Evolutionary conservation across 495 filamentous ascomycete genomes (phyloP).

Genomic region (Echria macrotheca): DNA sequence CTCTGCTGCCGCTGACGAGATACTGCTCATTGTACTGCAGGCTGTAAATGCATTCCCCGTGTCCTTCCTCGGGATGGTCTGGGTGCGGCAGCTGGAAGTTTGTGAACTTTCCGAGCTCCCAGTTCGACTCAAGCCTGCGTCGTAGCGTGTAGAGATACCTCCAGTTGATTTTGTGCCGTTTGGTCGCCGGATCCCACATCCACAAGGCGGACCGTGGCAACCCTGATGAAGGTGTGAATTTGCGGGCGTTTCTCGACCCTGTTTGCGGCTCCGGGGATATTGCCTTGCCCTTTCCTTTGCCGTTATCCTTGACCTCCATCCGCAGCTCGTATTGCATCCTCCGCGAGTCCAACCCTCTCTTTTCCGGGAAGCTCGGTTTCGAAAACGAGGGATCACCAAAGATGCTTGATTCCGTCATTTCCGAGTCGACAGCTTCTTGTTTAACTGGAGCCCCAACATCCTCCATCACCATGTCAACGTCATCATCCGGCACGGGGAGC

Average conservation of each 20-base stretch:
- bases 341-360: conserved; percentile 18
- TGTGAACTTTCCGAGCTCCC: conserved; percentile 71
- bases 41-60: conserved; percentile 90
- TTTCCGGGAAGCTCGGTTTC: conserved; percentile 8
- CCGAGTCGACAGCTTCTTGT: conserved; percentile 27
- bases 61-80: conserved; percentile 71
- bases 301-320: conserved; percentile 30
- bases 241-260: too few species aligned
- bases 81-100: conserved; percentile 91
- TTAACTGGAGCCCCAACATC: conserved; percentile 26
- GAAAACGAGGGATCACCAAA: conserved; percentile 28
- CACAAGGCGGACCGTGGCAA: conserved; percentile 36
- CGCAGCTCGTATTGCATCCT: conserved; percentile 8
- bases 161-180: conserved; percentile 63
- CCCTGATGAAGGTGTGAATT: conserved; percentile 13
- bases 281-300: conserved; percentile 12
- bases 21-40: conserved; percentile 81
- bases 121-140: conserved; percentile 80
- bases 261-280: background rate
- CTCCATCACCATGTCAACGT: conserved; percentile 43
- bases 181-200: conserved; percentile 36
- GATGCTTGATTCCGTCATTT: conserved; percentile 25
- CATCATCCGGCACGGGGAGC: conserved; percentile 28
- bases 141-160: conserved; percentile 87
- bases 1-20: conserved; percentile 89